Conservation (phyloP, 2,329 filamentous ascomycete species). For the Ceratocystis ficicola region DNA sequence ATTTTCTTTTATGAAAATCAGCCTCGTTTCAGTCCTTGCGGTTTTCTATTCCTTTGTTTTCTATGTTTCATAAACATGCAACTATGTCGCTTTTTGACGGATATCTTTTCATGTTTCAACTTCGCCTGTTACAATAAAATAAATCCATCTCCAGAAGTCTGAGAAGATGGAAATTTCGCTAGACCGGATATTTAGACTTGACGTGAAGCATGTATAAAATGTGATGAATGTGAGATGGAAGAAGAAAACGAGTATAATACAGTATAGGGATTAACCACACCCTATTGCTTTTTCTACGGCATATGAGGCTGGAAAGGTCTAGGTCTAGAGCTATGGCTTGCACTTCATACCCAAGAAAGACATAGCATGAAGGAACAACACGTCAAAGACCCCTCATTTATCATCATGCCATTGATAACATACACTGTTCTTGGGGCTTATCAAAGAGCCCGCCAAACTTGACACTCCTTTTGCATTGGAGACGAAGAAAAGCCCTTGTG, state of each 20-base stretch:
- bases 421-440: background rate
- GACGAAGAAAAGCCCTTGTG: background rate
- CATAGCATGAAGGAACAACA: background rate
- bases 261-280: background rate
- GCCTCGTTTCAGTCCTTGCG: background rate
- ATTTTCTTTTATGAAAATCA: background rate
- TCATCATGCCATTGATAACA: background rate
- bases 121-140: background rate
- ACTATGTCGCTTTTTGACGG: background rate
- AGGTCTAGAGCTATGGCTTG: background rate
- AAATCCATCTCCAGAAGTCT: background rate
- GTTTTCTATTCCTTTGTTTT: background rate
- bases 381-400: background rate
- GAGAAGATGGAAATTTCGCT: background rate
- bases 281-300: conserved; percentile 4
- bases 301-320: background rate
- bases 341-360: background rate
- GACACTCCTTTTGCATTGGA: background rate
- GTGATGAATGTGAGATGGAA: background rate
- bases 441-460: background rate
- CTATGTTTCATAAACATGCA: conserved; percentile 1
- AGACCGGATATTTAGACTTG: background rate
- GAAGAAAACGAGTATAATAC: background rate
- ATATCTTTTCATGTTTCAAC: background rate
- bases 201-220: background rate